Base-by-base conservation (phyloP, 805 yeast genomes). In the Kodamaea neixiangensis region DNA sequence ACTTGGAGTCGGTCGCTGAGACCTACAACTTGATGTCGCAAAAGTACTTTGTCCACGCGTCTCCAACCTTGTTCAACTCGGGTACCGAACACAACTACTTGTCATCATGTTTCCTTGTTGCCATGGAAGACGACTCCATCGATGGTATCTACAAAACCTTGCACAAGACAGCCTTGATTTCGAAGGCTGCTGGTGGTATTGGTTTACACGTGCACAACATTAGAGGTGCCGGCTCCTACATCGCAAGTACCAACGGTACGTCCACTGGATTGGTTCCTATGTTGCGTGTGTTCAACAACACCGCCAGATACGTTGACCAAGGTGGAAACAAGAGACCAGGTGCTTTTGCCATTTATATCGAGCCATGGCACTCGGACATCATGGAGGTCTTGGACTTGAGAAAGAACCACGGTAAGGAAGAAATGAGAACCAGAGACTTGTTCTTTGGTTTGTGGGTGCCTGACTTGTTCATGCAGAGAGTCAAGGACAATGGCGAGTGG, bases 21-120 rank as follows among this genome's bases (percentile, higher is more conserved):
- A 90, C 97, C 10, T 93, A 92, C 69, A 80, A 87, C 57, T 64
- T 77, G 64, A 81, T 81, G 86, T 81, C 85, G 15, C 78, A 77
- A 64, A 72, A 80, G 59, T 78, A 66, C 64, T 81, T 80, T 68
- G 80, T 83, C 33, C 85, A 81, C 63, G 86, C 84, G 45, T 80
- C 85, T 29, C 86, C 86, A 47, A 81, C 85, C 20, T 72, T 81
- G 54, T 81, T 81, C 68, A 81, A 81, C 59, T 82, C 86, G 22
- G 85, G 86, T 63, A 81, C 86, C 35, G 82, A 83, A 48, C 71
- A 65, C 54, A 82, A 83, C 15, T 83, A 79, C 62, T 76, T 81
- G 82, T 80, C 84, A 17, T 81, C 85, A 20, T 81, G 86, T 66
- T 81, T 81, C 78, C 72, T 81, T 51, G 80, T 81, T 39, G 85